phyloP scores from a whole-genome alignment of 192 early-diverging fungal genomes.

The Coemansia sp. region DNA sequence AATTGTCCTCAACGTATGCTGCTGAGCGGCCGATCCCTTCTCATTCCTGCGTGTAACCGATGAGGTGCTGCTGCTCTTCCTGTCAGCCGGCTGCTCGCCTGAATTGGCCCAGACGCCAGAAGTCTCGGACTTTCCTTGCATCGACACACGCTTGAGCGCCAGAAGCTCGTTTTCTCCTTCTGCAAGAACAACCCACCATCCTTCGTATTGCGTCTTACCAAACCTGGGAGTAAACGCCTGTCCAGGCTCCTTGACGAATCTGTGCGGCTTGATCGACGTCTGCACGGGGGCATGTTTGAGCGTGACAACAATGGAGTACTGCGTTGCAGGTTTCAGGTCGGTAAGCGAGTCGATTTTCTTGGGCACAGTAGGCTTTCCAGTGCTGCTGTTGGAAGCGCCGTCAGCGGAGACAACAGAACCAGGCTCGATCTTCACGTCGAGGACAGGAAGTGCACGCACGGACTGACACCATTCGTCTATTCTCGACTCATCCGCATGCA shows the following conservation, averaged over 20 bases:
- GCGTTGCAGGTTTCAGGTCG: conserved; percentile 31
- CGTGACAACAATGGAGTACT: conserved; percentile 54
- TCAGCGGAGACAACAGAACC: background rate
- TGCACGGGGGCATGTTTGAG: conserved; percentile 17
- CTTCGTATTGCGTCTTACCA: conserved; percentile 90
- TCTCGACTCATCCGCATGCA: background rate
- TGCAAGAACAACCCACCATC: conserved; percentile 90
- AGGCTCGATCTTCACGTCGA: conserved; percentile 24
- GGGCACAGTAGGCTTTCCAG: background rate
- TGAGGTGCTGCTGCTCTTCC: background rate
- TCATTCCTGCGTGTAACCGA: conserved; percentile 28
- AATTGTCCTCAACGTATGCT: background rate
- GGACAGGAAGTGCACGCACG: conserved; percentile 35
- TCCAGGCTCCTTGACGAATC: conserved; percentile 41
- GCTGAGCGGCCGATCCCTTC: conserved; percentile 14
- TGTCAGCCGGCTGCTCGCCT: conserved; percentile 5
- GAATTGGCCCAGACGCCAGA: conserved; percentile 15
- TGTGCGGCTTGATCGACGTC: conserved; percentile 27
- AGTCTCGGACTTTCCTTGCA: conserved; percentile 49
- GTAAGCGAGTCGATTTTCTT: conserved; percentile 24
- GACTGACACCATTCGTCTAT: conserved; percentile 31
- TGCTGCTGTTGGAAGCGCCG: background rate
- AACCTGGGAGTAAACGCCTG: conserved; percentile 83
- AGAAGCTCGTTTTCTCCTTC: conserved; percentile 68
- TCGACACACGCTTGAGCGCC: conserved; percentile 77